Percentiles rank a stretch among this genome's conserved stretches.
These are phyloP conservation scores for Irpex sp. DNA, from an alignment of 1,284 basidiomycete genomes.

Conservation along the genomic window DNA sequence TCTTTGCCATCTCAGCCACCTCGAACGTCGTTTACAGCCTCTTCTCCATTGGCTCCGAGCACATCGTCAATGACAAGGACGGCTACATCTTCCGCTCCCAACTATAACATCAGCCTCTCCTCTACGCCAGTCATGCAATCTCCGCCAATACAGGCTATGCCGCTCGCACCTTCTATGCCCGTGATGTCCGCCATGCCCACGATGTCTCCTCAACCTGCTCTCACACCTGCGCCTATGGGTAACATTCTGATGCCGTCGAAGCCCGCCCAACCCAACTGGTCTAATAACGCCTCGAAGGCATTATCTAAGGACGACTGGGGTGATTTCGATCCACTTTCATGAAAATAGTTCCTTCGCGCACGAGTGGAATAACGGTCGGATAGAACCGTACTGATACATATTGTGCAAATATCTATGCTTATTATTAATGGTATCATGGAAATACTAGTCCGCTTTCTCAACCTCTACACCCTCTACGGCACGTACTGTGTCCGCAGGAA, in stretches of 20 bases:
- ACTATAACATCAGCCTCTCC: slow-evolving; percentile 27
- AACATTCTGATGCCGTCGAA: slow-evolving; percentile 56
- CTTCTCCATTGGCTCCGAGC: slow-evolving; percentile 11
- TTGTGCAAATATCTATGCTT: slow-evolving; percentile 1
- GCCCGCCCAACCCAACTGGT: slow-evolving; percentile 47
- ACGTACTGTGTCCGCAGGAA: slow-evolving; percentile 49
- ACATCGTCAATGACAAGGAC: slow-evolving; percentile 18
- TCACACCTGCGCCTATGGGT: slow-evolving; percentile 41
- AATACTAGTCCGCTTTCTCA: slow-evolving; percentile 31
- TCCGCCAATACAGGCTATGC: background rate
- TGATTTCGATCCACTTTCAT: slow-evolving; percentile 74
- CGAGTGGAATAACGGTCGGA: background rate
- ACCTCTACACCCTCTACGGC: slow-evolving; percentile 45
- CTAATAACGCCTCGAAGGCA: slow-evolving; percentile 35
- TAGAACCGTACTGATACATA: background rate
- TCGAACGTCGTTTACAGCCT: background rate
- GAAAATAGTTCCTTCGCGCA: slow-evolving; percentile 17
- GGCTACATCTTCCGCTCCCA: slow-evolving; percentile 19
- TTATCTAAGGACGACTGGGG: slow-evolving; percentile 67
- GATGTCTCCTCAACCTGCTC: slow-evolving; percentile 33
- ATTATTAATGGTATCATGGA: background rate
- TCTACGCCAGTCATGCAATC: slow-evolving; percentile 15
- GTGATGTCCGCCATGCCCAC: slow-evolving; percentile 20
- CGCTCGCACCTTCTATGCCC: slow-evolving; percentile 1
- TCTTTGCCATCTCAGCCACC: slow-evolving; percentile 12